phyloP scores from a whole-genome alignment of 1,284 basidiomycete species.

The Pyrrhoderma noxium region DNA sequence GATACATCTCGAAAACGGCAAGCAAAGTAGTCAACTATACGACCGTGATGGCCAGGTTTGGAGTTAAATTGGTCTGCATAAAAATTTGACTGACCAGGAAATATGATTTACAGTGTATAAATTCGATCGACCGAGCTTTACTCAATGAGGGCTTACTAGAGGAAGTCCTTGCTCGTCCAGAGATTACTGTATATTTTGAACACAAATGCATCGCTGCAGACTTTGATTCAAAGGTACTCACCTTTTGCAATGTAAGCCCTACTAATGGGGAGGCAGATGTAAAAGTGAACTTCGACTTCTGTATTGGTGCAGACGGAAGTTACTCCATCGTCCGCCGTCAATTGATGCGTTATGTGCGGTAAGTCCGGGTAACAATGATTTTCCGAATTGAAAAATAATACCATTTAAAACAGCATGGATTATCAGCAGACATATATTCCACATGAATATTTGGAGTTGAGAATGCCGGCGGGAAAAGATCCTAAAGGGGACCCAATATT shows the following conservation, averaged over 20 bases:
- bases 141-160: slow-evolving; percentile 81
- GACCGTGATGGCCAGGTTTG: slow-evolving; percentile 81
- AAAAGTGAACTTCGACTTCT: slow-evolving; percentile 65
- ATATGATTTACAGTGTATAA: slow-evolving; percentile 61
- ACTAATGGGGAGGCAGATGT: slow-evolving; percentile 34
- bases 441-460: slow-evolving; percentile 94
- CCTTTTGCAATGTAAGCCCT: slow-evolving; percentile 36
- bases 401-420: slow-evolving; percentile 60
- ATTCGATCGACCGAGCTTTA: slow-evolving; percentile 85
- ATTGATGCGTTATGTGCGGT: slow-evolving; percentile 88
- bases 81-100: slow-evolving; percentile 9
- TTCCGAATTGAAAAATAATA: slow-evolving; percentile 10
- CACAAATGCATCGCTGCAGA: slow-evolving; percentile 71
- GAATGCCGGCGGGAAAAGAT: slow-evolving; percentile 78
- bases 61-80: slow-evolving; percentile 9
- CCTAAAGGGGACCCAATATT: slow-evolving; percentile 58
- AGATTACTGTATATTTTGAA: slow-evolving; percentile 69
- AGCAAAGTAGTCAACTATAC: slow-evolving; percentile 76
- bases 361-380: slow-evolving; percentile 29
- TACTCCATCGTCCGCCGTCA: slow-evolving; percentile 81
- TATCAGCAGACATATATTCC: slow-evolving; percentile 92
- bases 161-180: slow-evolving; percentile 54
- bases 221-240: slow-evolving; percentile 61
- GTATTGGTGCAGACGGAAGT: slow-evolving; percentile 85
- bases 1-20: slow-evolving; percentile 79